Base-by-base conservation (phyloP, 768 basidiomycete species). In the Mycena olivaceomarginata region DNA sequence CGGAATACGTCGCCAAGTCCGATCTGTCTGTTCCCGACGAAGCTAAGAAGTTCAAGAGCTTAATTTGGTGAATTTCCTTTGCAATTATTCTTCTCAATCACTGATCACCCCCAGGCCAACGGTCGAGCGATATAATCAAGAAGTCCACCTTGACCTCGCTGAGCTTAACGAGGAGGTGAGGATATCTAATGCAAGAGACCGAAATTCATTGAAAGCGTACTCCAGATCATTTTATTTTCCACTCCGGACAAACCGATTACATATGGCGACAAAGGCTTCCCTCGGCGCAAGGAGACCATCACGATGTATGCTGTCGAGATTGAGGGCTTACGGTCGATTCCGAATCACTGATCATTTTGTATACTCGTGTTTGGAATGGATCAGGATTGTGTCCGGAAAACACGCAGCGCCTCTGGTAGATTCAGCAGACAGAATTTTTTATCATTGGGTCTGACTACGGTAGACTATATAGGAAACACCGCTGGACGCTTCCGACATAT, bases 181-280 rank as follows among this genome's bases (percentile, higher is more conserved):
- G 2, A 57, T 31, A 7, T 45, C 25, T 15, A 13, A 15, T 37
- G 12, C 5, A 31, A 5, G 25, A 39, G 11, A 37, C 2, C 3
- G 6, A 39, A 31, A 37, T 59, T 59, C 15, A 31, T 31, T n/a
- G 2, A 4, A 31, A 46, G 25, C 3, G 13, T 31, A 10, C 13
- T 57, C n/a, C n/a, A 69, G 67, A 57, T 43, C 12, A 69, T 69
- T 59, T 43, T 69, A 16, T 43, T 69, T 45, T 57, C 67, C 67
- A 41, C 40, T 31, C n/a, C 40, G 8, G 40, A 69, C 4, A 69
- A 69, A 40, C 67, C 67, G n/a, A 40, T 69, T 39, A 53, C 41
- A 20, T 57, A 69, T 18, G 67, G 67, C 53, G 67, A 69, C 39
- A 69, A 69, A 20, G 67, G 53, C 39, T 25, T 69, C 12, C 67